Percentiles rank a stretch among this genome's conserved stretches.
Evolutionary conservation across 495 filamentous ascomycete genomes (phyloP).

Genomic region (Xylaria cubensis): DNA sequence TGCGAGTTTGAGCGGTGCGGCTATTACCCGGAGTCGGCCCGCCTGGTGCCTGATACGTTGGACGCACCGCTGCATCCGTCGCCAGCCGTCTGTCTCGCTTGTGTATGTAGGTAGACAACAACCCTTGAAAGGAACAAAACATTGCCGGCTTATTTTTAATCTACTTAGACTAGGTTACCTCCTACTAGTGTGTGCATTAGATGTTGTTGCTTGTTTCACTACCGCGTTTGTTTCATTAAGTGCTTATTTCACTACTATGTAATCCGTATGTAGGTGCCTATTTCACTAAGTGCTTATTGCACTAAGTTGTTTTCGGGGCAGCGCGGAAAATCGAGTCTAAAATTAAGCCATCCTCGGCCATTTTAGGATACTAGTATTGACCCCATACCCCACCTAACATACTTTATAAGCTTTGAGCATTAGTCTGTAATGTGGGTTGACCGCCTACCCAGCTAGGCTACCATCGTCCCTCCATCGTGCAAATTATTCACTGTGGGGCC

Average conservation of each 20-base stretch:
- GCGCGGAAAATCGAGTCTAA: not conserved
- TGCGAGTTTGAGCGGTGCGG: slow-evolving; percentile 6
- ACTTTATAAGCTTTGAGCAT: no score
- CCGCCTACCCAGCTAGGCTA: slow-evolving; percentile 1
- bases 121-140: no score
- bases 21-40: slow-evolving; percentile 14
- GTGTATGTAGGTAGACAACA: no score
- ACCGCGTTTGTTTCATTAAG: not conserved
- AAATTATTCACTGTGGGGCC: slow-evolving; percentile 11
- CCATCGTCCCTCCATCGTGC: not conserved
- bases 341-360: not conserved
- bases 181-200: no score
- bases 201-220: no score
- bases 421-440: not conserved
- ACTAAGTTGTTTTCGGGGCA: not conserved
- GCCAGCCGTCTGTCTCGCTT: not conserved
- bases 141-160: not conserved
- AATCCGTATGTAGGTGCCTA: not conserved
- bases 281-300: not conserved
- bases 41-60: not conserved
- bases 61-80: not conserved
- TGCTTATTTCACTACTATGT: not conserved
- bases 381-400: not conserved
- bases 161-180: no score
- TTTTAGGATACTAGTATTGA: no score